Evolutionary conservation across 2,329 filamentous ascomycete genomes (phyloP), one percentile per base, ranked within the genome.

Genomic region (Alternaria hordeiaustralica): DNA sequence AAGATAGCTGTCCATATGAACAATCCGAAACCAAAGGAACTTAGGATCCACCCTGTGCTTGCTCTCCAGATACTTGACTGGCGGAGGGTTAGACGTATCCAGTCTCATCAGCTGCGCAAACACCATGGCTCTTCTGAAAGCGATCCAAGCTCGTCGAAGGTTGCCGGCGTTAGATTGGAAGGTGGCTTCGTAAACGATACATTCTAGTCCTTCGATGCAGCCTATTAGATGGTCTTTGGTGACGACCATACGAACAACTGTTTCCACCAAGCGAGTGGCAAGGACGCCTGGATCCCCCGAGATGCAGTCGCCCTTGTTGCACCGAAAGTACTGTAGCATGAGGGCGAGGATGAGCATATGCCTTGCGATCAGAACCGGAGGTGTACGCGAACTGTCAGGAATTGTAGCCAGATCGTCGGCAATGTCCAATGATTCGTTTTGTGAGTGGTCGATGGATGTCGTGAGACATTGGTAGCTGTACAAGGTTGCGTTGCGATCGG

Each of bases 41-140:
- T 71, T 67, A n/a, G 76, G 70, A 44, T 76, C 45, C 4, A 61
- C 26, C 5, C 55, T 57, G 5, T 30, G 44, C 9, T 44, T 64
- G 2, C 58, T 26, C 12, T 68, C 63, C 15, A 65, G 30, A 7
- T 41, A 25, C 21, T 55, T 61, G n/a, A 55, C 21, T 9, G 63
- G 26, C n/a, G 65, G 43, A 21, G 54, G 59, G 21, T 53, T 58
- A 8, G 47, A 55, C 3, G 71, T 76, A 63, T 84, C 72, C 7
- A 84, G 55, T 1, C 78, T 79, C 78, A 84, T 79, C 28, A 83
- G 51, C 66, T 84, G 82, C 0, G 81, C 83, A 8, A 81, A 57
- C 0, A 61, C 66, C 67, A 84, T 75, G 0, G 82, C 82, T 49
- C 81, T 72, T 4, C 82, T 79, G 21, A 71, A 65, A 1, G 76